A percentile compares a stretch with the other conserved stretches of the same genome.
phyloP scores from a whole-genome alignment of 2,329 filamentous ascomycete species.

The Fusarium euwallaceae region DNA sequence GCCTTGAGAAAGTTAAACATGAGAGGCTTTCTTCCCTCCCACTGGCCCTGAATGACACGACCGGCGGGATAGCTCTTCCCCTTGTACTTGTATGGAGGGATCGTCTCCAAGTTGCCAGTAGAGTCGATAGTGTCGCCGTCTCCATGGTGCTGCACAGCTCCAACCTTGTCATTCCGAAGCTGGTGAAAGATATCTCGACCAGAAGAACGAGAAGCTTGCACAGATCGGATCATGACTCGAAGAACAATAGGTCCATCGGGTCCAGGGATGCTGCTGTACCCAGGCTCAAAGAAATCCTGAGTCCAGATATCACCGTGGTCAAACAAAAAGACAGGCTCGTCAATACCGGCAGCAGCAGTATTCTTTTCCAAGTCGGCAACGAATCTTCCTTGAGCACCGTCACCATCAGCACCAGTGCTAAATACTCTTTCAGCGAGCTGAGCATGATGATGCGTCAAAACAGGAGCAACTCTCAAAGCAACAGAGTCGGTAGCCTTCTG shows the following conservation, averaged over 20 bases:
- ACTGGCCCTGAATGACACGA: constrained; percentile 38
- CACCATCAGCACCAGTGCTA: not conserved
- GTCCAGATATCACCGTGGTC: constrained; percentile 47
- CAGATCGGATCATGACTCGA: constrained; percentile 50
- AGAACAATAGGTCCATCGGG: constrained; percentile 49
- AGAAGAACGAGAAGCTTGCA: constrained; percentile 44
- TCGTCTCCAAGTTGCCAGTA: constrained; percentile 53
- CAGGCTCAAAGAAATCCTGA: constrained; percentile 57
- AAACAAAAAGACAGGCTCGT: constrained; percentile 25
- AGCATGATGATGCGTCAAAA: constrained; percentile 54
- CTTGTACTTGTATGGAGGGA: constrained; percentile 49
- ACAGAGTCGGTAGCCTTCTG: constrained; percentile 44
- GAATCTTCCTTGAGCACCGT: constrained; percentile 1
- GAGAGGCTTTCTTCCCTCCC: constrained; percentile 18
- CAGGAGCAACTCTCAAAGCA: constrained; percentile 51
- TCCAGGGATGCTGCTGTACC: constrained; percentile 55
- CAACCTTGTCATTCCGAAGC: constrained; percentile 45
- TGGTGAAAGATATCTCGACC: constrained; percentile 50
- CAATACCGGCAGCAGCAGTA: constrained; percentile 11
- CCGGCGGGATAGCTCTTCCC: constrained; percentile 39
- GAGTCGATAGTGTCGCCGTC: constrained; percentile 38
- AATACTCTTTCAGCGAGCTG: constrained; percentile 47
- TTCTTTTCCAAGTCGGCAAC: constrained; percentile 16
- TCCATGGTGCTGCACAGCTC: constrained; percentile 47
- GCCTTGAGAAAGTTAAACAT: constrained; percentile 49